These are phyloP conservation scores for Pseudozyma hubeiensis DNA, from an alignment of 1,284 basidiomycete species.

Conservation along the genomic window DNA sequence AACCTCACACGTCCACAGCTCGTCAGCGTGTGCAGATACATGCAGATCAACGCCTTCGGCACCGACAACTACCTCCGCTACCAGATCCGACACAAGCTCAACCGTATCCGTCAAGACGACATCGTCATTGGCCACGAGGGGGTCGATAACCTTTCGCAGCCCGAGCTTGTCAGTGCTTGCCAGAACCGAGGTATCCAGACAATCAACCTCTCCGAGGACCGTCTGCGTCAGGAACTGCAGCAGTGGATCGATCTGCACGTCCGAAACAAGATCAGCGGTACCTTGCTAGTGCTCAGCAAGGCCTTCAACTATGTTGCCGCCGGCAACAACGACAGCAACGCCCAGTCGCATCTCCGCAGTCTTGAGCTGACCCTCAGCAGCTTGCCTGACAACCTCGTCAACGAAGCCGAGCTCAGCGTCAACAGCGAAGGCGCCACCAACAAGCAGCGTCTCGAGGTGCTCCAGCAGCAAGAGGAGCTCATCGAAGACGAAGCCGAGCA, in stretches of 20 bases:
- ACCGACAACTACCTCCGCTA: constrained; percentile 98
- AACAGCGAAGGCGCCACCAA: constrained; percentile 92
- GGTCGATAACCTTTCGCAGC: constrained; percentile 86
- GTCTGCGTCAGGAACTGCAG: constrained; percentile 84
- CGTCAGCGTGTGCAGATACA: constrained; percentile 90
- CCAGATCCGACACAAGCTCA: constrained; percentile 85
- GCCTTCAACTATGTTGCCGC: constrained; percentile 83
- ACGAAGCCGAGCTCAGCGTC: constrained; percentile 95
- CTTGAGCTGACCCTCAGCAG: constrained; percentile 91
- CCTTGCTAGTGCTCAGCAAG: constrained; percentile 88
- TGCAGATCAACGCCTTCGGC: constrained; percentile 98
- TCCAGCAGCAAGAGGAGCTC: constrained; percentile 98
- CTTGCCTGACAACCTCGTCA: constrained; percentile 93
- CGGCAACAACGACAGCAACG: constrained; percentile 38
- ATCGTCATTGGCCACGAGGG: constrained; percentile 88
- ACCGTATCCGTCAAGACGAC: constrained; percentile 89
- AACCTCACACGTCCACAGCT: constrained; percentile 97
- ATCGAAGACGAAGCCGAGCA: constrained; percentile 99
- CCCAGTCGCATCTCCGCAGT: constrained; percentile 75
- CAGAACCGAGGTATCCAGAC: constrained; percentile 95
- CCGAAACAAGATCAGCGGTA: constrained; percentile 85
- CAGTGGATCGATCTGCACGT: constrained; percentile 96
- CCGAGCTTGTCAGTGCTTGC: constrained; percentile 91
- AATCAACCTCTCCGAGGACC: constrained; percentile 74
- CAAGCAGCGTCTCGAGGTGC: constrained; percentile 96